Percentiles rank a stretch among this genome's conserved stretches.
phyloP scores from a whole-genome alignment of 768 basidiomycete species.

The Termitomyces sp. region DNA sequence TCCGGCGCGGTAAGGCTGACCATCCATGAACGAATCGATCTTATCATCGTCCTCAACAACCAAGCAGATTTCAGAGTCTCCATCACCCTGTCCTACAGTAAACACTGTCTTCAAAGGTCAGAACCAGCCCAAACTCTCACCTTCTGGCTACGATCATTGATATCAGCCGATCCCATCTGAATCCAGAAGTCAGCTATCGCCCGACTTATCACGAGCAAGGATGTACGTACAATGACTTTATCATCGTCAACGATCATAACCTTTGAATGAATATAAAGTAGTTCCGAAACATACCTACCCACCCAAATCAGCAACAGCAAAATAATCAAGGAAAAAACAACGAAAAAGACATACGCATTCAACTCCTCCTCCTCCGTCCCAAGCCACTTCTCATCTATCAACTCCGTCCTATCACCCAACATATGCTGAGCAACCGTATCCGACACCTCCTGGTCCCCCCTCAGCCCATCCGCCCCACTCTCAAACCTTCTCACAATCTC shows the following conservation, averaged over 20 bases:
- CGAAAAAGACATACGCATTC: conserved; percentile 67
- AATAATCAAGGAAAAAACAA: neutral
- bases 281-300: conserved; percentile 71
- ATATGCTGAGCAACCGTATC: conserved; percentile 83
- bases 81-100: conserved; percentile 57
- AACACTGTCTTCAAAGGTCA: conserved; percentile 1
- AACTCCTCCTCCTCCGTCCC: conserved; percentile 82
- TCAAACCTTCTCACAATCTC: conserved; percentile 49
- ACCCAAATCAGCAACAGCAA: conserved; percentile 10
- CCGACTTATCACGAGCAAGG: neutral
- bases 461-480: conserved; percentile 45
- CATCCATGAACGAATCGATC: conserved; percentile 74
- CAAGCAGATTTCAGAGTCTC: conserved; percentile 91
- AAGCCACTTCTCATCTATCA: conserved; percentile 80
- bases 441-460: conserved; percentile 58
- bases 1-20: conserved; percentile 60
- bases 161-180: conserved; percentile 90
- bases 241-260: conserved; percentile 94
- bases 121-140: conserved; percentile 25
- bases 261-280: conserved; percentile 82
- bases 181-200: neutral
- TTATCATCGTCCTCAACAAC: conserved; percentile 86
- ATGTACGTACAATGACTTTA: conserved; percentile 71
- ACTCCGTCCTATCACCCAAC: conserved; percentile 50
- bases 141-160: conserved; percentile 85